Base-by-base conservation (phyloP, 208 protist species). In the Crithidia mellificae region DNA sequence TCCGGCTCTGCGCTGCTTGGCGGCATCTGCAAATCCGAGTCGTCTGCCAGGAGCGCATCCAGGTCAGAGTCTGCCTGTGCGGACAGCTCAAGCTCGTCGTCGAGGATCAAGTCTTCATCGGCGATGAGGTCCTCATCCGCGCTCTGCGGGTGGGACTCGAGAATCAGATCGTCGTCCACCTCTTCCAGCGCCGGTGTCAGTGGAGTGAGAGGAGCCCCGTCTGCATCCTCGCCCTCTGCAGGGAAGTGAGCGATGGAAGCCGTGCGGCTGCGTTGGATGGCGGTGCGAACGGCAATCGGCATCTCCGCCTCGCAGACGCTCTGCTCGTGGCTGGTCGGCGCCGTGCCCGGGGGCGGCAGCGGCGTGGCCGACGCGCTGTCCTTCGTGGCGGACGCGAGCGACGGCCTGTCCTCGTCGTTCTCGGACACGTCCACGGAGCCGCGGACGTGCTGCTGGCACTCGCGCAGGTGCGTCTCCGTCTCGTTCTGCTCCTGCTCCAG, bases 401-500 rank as follows among this genome's bases (percentile, higher is more conserved):
- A 67, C n/a, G 68, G 63, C 14, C 34, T 62, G 57, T 68, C 67
- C 1, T 71, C 41, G 7, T 73, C 62, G 20, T 56, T 57, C 9
- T 65, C 56, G n/a, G 46, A 49, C 20, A 47, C 43, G 14, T 67
- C 68, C 2, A 74, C 51, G 36, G 34, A 49, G 39, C 41, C 30
- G 39, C 43, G 41, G 15, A 63, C 39, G 27, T 66, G 62, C 54
- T 75, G 63, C 49, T 57, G 41, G 27, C 62, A 55, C 15, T 66
- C 43, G 30, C 78, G 75, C 30, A 81, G 68, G 30, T 75, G 66
- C 22, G 62, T 66, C 52, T 80, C 68, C 12, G 73, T 57, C 17
- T 34, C 70, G 56, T 82, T 67, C 57, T 87, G 77, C 72, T 87
- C 73, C 41, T 73, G 78, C 72, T 93, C 87, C 38, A 93, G 73